phyloP scores from a whole-genome alignment of 768 basidiomycete species.

The Termitomyces sp. region DNA sequence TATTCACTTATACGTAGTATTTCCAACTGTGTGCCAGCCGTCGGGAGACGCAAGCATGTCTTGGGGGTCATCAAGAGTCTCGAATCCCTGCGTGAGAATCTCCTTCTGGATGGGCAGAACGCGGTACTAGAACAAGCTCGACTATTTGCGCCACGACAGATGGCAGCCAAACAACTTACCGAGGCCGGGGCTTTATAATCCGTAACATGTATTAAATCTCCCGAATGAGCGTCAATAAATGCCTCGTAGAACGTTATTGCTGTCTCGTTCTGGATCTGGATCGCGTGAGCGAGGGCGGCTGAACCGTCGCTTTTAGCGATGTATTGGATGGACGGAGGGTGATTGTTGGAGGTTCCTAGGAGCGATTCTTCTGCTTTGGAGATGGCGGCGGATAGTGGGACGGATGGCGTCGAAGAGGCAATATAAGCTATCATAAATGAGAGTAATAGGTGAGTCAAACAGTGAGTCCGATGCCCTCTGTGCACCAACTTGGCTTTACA shows the following conservation, averaged over 20 bases:
- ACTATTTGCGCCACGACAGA: neutral
- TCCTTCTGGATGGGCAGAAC: conserved; percentile 44
- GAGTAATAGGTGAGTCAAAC: neutral
- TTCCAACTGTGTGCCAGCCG: conserved; percentile 30
- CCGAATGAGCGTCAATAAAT: conserved; percentile 51
- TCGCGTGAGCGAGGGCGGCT: conserved; percentile 31
- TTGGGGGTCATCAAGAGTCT: conserved; percentile 39
- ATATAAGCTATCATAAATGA: conserved; percentile 13
- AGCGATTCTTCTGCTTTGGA: conserved; percentile 30
- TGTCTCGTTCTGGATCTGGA: conserved; percentile 27
- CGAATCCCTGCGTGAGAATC: conserved; percentile 37
- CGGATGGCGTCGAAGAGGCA: conserved; percentile 29
- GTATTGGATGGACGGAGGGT: conserved; percentile 33
- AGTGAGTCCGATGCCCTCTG: conserved; percentile 4
- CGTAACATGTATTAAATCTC: conserved; percentile 41
- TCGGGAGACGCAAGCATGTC: no score
- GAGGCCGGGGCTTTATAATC: conserved; percentile 45
- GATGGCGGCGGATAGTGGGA: conserved; percentile 30
- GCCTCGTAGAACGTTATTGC: conserved; percentile 48
- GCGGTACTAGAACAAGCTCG: conserved; percentile 24
- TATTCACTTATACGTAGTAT: conserved; percentile 9
- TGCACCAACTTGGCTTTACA: conserved; percentile 29
- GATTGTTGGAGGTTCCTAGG: conserved; percentile 33
- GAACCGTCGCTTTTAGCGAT: conserved; percentile 32
- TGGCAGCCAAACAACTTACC: conserved; percentile 18